Conservation (phyloP, 1,284 basidiomycete genomes). For the Trametes polyzona region DNA sequence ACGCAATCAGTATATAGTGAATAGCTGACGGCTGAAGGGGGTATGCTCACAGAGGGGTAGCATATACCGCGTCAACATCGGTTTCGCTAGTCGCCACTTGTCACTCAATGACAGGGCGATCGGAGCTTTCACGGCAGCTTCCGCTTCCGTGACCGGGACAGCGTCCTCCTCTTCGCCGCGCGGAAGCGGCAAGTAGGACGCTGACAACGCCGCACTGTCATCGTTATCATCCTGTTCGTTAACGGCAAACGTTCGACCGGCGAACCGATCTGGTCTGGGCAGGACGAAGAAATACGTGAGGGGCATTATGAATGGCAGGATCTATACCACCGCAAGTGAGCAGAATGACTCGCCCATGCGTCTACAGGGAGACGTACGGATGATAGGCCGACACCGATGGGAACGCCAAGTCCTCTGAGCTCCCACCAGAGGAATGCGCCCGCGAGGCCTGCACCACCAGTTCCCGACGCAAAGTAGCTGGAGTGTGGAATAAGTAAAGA, state of each 20-base stretch:
- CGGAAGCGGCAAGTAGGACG: conserved; percentile 60
- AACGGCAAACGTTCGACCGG: conserved; percentile 32
- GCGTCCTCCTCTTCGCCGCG: conserved; percentile 40
- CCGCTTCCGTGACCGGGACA: background rate
- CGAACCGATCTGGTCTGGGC: conserved; percentile 58
- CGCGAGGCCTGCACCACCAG: conserved; percentile 91
- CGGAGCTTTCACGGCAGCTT: conserved; percentile 29
- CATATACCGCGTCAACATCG: conserved; percentile 80
- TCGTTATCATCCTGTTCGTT: conserved; percentile 44
- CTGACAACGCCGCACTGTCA: conserved; percentile 35
- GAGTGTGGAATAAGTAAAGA: background rate
- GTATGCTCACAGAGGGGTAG: conserved; percentile 74
- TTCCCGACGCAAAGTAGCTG: conserved; percentile 89
- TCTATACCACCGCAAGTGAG: no score
- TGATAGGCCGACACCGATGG: conserved; percentile 80
- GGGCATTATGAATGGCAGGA: conserved; percentile 80
- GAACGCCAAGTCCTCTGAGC: conserved; percentile 84
- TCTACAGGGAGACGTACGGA: conserved; percentile 53
- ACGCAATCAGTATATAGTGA: background rate
- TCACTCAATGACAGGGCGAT: conserved; percentile 65
- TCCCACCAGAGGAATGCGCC: conserved; percentile 97
- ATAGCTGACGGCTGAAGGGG: background rate
- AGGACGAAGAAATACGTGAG: conserved; percentile 77
- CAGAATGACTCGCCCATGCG: no score
- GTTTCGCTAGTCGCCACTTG: conserved; percentile 77